Evolutionary conservation across 768 basidiomycete species (phyloP).

Genomic region (Multifurca ochricompacta): DNA sequence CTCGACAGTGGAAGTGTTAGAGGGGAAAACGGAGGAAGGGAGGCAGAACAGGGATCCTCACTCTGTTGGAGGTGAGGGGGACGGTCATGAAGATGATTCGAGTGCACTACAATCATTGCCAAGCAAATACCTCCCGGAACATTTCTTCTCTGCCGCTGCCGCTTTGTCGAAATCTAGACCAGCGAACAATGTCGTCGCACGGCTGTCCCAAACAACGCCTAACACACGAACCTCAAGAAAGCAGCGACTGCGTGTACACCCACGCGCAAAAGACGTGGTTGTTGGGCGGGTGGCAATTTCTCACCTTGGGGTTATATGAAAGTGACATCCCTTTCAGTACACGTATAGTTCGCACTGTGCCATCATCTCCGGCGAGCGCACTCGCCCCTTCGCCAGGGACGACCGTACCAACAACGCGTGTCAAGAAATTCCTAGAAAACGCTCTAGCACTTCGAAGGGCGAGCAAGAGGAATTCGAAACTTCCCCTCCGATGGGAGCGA

Average conservation of each 20-base stretch:
- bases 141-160: slow-evolving; percentile 16
- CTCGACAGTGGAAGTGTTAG: background rate
- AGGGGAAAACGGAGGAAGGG: background rate
- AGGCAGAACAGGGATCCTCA: background rate
- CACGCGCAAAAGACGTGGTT: slow-evolving; percentile 19
- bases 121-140: slow-evolving; percentile 20
- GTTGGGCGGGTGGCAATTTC: slow-evolving; percentile 14
- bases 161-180: slow-evolving; percentile 5
- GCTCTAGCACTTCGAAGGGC: slow-evolving; percentile 1
- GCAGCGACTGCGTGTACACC: background rate
- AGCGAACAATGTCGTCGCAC: background rate
- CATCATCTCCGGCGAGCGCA: slow-evolving; percentile 4
- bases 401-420: slow-evolving; percentile 4
- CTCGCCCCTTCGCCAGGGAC: background rate
- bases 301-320: background rate
- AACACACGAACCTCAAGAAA: slow-evolving; percentile 5
- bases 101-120: background rate
- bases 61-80: background rate
- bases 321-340: slow-evolving; percentile 7
- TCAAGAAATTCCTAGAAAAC: slow-evolving; percentile 13
- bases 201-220: background rate
- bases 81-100: background rate
- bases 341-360: slow-evolving; percentile 17
- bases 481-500: slow-evolving; percentile 16
- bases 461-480: background rate